A percentile compares a stretch with the other conserved stretches of the same genome.
Conservation (phyloP, 768 basidiomycete species). For the Pleurotus ostreatus region DNA sequence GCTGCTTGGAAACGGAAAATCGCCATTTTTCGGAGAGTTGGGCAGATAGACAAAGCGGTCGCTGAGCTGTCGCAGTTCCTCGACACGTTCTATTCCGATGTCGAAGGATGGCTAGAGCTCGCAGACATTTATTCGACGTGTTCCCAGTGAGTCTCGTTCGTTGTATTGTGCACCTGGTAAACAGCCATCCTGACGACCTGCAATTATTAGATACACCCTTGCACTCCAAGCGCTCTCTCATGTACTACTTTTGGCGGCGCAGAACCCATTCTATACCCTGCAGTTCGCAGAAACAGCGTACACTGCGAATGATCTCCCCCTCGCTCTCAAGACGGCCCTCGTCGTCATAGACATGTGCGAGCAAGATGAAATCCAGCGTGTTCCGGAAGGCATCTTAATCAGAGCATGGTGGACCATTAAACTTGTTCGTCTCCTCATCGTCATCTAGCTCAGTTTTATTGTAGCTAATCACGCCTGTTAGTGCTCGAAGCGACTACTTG, state of each 20-base stretch:
- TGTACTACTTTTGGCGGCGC: conserved; percentile 75
- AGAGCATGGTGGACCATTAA: conserved; percentile 86
- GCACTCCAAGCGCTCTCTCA: conserved; percentile 79
- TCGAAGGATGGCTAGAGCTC: conserved; percentile 86
- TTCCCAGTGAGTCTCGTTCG: conserved; percentile 52
- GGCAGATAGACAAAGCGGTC: conserved; percentile 63
- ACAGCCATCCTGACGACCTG: not conserved
- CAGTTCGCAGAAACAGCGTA: conserved; percentile 88
- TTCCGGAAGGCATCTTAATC: conserved; percentile 53
- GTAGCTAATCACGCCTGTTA: conserved; percentile 18
- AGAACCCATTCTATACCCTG: conserved; percentile 83
- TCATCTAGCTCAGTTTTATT: not conserved
- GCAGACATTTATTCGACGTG: conserved; percentile 74
- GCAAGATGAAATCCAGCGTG: conserved; percentile 40
- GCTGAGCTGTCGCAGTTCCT: conserved; percentile 69
- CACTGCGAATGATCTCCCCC: conserved; percentile 66
- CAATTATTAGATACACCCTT: conserved; percentile 53
- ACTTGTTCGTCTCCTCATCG: conserved; percentile 44
- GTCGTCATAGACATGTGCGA: conserved; percentile 77
- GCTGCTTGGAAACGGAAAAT: conserved; percentile 80
- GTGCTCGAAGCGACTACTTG: conserved; percentile 58
- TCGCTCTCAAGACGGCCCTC: conserved; percentile 79
- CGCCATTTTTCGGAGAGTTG: conserved; percentile 60
- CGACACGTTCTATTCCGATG: conserved; percentile 86
- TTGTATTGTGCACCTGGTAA: not conserved